phyloP scores from a whole-genome alignment of 2,329 filamentous ascomycete genomes.

The Aspergillus sp. region DNA sequence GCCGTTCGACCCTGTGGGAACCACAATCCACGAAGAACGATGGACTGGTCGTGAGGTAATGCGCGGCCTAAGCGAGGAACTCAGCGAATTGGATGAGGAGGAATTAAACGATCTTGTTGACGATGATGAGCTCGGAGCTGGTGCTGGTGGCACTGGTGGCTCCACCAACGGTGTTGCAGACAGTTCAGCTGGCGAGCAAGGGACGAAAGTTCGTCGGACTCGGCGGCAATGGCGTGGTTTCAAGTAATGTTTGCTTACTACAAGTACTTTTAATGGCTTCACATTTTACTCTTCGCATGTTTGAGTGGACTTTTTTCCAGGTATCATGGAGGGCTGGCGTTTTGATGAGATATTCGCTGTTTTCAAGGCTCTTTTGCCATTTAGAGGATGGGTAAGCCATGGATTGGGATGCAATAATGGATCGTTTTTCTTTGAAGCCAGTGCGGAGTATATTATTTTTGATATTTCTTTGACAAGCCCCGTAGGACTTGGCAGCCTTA shows the following conservation, averaged over 20 bases:
- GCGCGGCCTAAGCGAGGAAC: conserved; percentile 75
- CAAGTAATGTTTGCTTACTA: conserved; percentile 21
- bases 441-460: not conserved
- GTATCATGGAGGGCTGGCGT: conserved; percentile 12
- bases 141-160: conserved; percentile 11
- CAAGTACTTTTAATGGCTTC: conserved; percentile 5
- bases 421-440: not conserved
- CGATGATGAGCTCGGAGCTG: conserved; percentile 52
- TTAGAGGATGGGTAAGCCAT: not conserved
- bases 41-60: conserved; percentile 72
- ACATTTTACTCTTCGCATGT: not conserved
- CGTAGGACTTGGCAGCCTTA: conserved; percentile 9
- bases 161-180: conserved; percentile 6
- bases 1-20: conserved; percentile 75
- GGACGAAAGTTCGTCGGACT: conserved; percentile 30
- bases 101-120: conserved; percentile 70
- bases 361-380: not conserved
- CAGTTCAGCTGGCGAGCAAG: conserved; percentile 8
- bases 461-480: not conserved
- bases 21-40: conserved; percentile 73
- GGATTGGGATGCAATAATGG: not conserved
- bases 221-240: conserved; percentile 33
- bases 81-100: conserved; percentile 90
- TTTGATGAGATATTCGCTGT: conserved; percentile 2
- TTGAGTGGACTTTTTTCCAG: not conserved